Evolutionary conservation across 305 asterid species (phyloP), one percentile per base, ranked within the genome.

Genomic region (Coffea humblotiana): DNA sequence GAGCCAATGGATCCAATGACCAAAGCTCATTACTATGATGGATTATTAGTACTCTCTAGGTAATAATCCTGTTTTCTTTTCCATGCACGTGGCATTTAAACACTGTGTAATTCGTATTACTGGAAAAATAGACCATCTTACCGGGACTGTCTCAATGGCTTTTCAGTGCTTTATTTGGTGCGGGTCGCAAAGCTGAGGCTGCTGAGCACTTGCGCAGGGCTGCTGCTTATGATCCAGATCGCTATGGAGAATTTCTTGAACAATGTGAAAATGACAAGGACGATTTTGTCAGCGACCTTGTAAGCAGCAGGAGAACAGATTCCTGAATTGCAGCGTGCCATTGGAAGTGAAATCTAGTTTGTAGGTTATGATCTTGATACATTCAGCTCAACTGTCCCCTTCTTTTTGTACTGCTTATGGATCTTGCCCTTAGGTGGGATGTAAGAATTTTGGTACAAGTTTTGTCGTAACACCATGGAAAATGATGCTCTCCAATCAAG

Each of bases 11-110:
- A 92, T 87, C 37, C 90, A 76, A 93, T 83, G 84, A 83, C 85
- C 90, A 91, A 87, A 88, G 89, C 90, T 47, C 98, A 90, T 86
- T 95, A 91, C 89, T 94, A 90, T 52, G 99, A 94, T 7, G 91
- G 92, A 63, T 78, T 95, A 79, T 72, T 91, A 27, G 71, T 95
- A 66, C 90, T 92, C 71, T 88, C 97, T 73, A 90, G 94, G 97
- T 95, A 86, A 43, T 69, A 11, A 75, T 74, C 60, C 51, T 49
- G 65, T 61, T 78, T 40, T 27, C 23, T 19, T 73, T 1, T 76
- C 37, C 29, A 45, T 56, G 63, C n/a, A 40, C 29, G 14, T 37
- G 67, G 56, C 6, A 40, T 64, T 48, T 3, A 1, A 61, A 61
- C 66, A 6, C 29, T 61, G 8, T 61, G 15, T 56, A 56, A 56